A percentile compares a stretch with the other conserved stretches of the same genome.
These are phyloP conservation scores for Exidia glandulosa DNA, from an alignment of 768 basidiomycete species.

Conservation along the genomic window DNA sequence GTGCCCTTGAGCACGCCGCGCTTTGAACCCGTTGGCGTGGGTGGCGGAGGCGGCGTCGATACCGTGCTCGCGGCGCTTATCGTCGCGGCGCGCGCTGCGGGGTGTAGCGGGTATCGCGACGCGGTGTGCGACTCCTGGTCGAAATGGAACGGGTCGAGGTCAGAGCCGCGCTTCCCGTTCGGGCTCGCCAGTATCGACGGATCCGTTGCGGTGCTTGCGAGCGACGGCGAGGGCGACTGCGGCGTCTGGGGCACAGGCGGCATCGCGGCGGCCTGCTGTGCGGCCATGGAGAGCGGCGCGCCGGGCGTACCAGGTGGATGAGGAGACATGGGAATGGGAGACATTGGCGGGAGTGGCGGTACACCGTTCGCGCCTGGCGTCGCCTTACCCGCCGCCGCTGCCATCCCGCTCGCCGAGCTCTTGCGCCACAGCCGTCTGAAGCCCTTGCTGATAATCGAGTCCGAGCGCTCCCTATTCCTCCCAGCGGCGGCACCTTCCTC, in stretches of 20 bases:
- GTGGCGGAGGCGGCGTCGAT: background rate
- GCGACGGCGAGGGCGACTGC: conserved; percentile 10
- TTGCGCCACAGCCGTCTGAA: conserved; percentile 72
- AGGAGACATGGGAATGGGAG: background rate
- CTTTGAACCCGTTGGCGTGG: background rate
- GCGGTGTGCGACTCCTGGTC: conserved; percentile 59
- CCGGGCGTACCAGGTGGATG: background rate
- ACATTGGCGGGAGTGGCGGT: background rate
- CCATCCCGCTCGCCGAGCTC: conserved; percentile 23
- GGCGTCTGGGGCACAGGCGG: conserved; percentile 19
- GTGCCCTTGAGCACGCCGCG: background rate
- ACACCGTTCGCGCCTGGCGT: conserved; percentile 2
- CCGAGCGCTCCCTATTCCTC: background rate
- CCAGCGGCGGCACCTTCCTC: conserved; percentile 23
- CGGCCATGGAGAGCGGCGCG: background rate
- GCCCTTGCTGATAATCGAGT: conserved; percentile 57
- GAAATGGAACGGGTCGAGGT: conserved; percentile 45
- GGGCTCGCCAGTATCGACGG: background rate
- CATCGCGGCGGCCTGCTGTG: background rate
- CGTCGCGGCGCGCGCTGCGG: background rate
- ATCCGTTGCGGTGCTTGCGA: background rate
- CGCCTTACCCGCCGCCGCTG: conserved; percentile 29
- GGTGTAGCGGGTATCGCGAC: conserved; percentile 44
- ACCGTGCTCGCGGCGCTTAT: background rate
- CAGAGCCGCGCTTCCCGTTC: conserved; percentile 5